Conservation (phyloP, 2,329 filamentous ascomycete genomes). For the Curvularia eragrostidis region DNA sequence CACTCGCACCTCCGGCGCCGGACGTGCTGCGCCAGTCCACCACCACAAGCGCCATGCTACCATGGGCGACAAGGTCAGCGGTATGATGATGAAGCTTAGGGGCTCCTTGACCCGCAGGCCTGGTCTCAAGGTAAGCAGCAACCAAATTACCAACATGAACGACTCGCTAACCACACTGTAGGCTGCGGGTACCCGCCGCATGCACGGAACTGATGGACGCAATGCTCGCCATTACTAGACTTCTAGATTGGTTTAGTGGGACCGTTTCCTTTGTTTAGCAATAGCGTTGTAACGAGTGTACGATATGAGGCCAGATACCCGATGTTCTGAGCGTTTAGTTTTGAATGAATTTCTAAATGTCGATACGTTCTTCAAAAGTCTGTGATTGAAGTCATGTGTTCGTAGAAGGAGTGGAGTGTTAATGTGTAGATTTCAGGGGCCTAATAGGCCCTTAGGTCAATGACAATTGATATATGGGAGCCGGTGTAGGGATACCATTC, state of each 20-base stretch:
- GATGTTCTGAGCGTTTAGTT: constrained; percentile 18
- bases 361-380: background rate
- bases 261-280: constrained; percentile 5
- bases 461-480: too few relatives aligned
- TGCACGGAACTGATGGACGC: constrained; percentile 76
- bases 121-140: constrained; percentile 68
- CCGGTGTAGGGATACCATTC: too few relatives aligned
- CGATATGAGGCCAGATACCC: constrained; percentile 27
- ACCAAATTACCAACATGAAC: background rate
- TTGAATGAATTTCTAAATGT: constrained; percentile 9
- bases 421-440: background rate
- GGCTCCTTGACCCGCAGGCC: constrained; percentile 72
- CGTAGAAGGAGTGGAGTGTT: background rate
- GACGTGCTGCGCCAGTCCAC: constrained; percentile 46
- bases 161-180: constrained; percentile 38
- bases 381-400: background rate
- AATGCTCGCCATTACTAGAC: constrained; percentile 50
- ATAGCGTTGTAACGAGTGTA: constrained; percentile 17
- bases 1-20: constrained; percentile 53
- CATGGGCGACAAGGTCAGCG: constrained; percentile 78
- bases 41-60: constrained; percentile 72
- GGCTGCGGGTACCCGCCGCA: constrained; percentile 75
- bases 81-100: constrained; percentile 75
- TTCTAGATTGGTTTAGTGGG: background rate
- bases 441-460: too few relatives aligned